These are phyloP conservation scores for Phialophora tarda DNA, from an alignment of 2,329 filamentous ascomycete genomes.

Conservation along the genomic window DNA sequence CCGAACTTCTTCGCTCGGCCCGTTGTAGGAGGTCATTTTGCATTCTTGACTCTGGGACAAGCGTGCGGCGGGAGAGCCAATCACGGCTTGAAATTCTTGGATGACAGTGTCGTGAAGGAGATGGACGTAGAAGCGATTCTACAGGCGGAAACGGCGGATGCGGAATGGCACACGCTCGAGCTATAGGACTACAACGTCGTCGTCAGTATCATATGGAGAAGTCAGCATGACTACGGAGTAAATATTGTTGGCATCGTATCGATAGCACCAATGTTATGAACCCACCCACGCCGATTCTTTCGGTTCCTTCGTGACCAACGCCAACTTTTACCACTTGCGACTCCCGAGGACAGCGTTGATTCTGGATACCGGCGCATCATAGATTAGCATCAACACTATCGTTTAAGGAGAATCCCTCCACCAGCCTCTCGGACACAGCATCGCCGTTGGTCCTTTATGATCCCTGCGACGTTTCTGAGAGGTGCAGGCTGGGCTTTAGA, in stretches of 20 bases:
- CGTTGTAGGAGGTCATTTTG: constrained; percentile 85
- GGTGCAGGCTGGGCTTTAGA: no score
- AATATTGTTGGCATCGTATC: not conserved
- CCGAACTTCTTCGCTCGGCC: constrained; percentile 80
- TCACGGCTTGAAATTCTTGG: constrained; percentile 59
- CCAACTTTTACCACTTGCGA: no score
- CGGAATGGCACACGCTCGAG: constrained; percentile 19
- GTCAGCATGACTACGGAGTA: not conserved
- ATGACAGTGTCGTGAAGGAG: constrained; percentile 42
- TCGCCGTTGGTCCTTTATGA: no score
- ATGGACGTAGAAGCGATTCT: constrained; percentile 35
- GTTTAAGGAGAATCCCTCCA: no score
- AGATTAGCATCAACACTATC: no score
- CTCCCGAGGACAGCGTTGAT: no score
- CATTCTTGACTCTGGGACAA: constrained; percentile 78
- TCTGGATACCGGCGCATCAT: no score
- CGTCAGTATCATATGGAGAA: no score
- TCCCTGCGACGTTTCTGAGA: no score
- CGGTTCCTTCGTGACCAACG: not conserved
- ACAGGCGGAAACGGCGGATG: constrained; percentile 30
- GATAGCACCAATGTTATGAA: not conserved
- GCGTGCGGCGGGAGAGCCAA: constrained; percentile 75
- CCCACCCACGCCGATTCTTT: not conserved
- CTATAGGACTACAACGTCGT: constrained; percentile 3
- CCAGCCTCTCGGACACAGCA: no score